Conservation (phyloP, 495 filamentous ascomycete genomes). For the Tetracladium setigerum region DNA sequence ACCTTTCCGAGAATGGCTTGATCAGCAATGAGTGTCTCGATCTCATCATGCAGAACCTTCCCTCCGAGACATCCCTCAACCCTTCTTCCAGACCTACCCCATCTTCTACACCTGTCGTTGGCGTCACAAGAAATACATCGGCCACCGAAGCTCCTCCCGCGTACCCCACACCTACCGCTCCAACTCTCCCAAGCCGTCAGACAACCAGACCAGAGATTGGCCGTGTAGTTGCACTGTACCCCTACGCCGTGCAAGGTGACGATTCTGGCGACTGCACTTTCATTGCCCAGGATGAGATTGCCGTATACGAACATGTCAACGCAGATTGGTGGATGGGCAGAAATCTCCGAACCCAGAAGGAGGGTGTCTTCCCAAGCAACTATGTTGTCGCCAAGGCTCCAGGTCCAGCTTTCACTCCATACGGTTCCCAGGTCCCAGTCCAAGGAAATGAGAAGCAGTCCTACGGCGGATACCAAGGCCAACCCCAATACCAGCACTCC, state of each 20-base stretch:
- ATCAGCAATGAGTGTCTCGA: conserved; percentile 65
- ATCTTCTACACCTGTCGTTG: conserved; percentile 27
- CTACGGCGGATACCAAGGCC: neutral
- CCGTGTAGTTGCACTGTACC: conserved; percentile 74
- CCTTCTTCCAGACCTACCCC: conserved; percentile 11
- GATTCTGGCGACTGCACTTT: conserved; percentile 76
- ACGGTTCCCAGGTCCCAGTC: neutral
- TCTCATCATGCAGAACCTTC: conserved; percentile 65
- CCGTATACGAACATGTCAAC: conserved; percentile 85
- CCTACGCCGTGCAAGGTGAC: conserved; percentile 53
- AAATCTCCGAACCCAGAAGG: conserved; percentile 67
- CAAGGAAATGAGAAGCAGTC: conserved; percentile 17
- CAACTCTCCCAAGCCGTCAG: conserved; percentile 43
- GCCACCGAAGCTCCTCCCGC: conserved; percentile 36
- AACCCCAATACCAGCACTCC: conserved; percentile 4
- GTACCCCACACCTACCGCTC: conserved; percentile 40
- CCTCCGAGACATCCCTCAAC: conserved; percentile 51
- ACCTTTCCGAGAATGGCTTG: conserved; percentile 68
- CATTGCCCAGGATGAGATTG: conserved; percentile 65
- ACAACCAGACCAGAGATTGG: conserved; percentile 51
- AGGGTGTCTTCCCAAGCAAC: conserved; percentile 85
- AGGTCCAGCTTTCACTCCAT: neutral
- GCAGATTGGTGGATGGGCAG: conserved; percentile 93
- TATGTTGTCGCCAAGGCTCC: conserved; percentile 54
- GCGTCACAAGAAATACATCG: conserved; percentile 20